Evolutionary conservation across 768 basidiomycete species (phyloP).

Genomic region (Megacollybia marginata): DNA sequence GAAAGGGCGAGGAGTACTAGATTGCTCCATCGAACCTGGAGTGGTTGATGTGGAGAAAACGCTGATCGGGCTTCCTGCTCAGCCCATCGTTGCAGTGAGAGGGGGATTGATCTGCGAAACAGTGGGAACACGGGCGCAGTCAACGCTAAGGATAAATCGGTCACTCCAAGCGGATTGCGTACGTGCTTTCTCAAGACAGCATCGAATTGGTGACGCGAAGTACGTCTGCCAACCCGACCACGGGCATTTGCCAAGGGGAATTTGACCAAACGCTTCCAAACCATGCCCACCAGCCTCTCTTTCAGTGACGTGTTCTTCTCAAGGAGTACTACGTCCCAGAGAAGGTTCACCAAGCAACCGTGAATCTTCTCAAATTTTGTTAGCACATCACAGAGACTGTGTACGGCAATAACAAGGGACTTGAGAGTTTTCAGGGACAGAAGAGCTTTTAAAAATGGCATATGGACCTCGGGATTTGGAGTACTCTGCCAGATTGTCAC

Average conservation of each 20-base stretch:
- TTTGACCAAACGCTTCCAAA: constrained; percentile 24
- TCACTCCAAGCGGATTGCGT: constrained; percentile 3
- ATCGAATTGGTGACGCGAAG: too few species aligned
- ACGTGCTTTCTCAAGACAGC: neutral
- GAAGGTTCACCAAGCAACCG: constrained; percentile 27
- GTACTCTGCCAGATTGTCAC: constrained; percentile 27
- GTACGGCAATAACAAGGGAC: constrained; percentile 23
- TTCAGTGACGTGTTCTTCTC: constrained; percentile 16
- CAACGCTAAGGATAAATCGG: constrained; percentile 14
- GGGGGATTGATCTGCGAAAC: constrained; percentile 4
- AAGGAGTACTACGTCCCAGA: constrained; percentile 31
- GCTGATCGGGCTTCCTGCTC: constrained; percentile 12
- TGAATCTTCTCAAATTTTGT: constrained; percentile 24
- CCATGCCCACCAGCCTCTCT: constrained; percentile 24
- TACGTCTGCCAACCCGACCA: too few species aligned
- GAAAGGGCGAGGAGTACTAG: constrained; percentile 30
- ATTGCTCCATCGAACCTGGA: constrained; percentile 34
- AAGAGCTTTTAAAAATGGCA: constrained; percentile 38
- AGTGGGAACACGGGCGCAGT: constrained; percentile 18
- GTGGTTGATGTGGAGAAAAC: constrained; percentile 22
- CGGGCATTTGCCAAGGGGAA: constrained; percentile 1
- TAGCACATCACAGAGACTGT: constrained; percentile 29
- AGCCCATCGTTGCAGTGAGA: constrained; percentile 19
- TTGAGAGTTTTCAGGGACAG: constrained; percentile 18
- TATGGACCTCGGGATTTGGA: constrained; percentile 34